Evolutionary conservation across 1,284 basidiomycete species (phyloP), one percentile per base, ranked within the genome.

Genomic region (Cryptococcus sp.): DNA sequence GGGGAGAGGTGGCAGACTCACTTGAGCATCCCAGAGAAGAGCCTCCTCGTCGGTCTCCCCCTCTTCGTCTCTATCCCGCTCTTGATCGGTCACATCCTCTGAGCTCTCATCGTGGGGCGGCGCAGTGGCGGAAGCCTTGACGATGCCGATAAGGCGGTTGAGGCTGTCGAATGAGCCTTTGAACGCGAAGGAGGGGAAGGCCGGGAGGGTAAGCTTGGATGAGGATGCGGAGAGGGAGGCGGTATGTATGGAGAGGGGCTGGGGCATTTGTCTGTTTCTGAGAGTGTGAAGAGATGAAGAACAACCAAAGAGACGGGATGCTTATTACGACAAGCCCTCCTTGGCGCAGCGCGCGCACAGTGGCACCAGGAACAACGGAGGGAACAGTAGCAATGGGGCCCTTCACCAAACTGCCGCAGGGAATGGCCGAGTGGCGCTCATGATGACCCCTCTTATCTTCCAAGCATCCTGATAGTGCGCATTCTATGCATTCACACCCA

Each of bases 1-100:
- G 35, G 5, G 23, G 43, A 40, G 23, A 23, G 36, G 20, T 35
- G 44, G 35, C 13, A 43, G 35, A 67, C 72, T 52, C 50, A 72
- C 73, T 61, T 75, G 73, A 28, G 73, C 73, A 53, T 73, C 68
- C 71, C 69, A 71, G 65, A 72, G 59, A 36, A 75, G 46, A 2
- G 59, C 61, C 37, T 72, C 69, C 38, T 70, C 71, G 51, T 73
- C 71, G 11, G 63, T 56, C 3, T 60, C 67, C 3, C 52, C 62
- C 6, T 55, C 60, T 3, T 53, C 64, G 24, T 44, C 56, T 23
- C 52, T 53, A 8, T 36, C 52, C 9, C 49, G 57, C 13, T 57
- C 49, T 4, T 50, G 49, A 3, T 54, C 57, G 13, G 47, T 46
- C 9, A 33, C 50, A 37, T 58, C 50, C 24, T 54, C 55, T 49